Evolutionary conservation across 1,139 yeast species (phyloP), one percentile per base, ranked within the genome.

Genomic region (Debaryomyces coudertii): DNA sequence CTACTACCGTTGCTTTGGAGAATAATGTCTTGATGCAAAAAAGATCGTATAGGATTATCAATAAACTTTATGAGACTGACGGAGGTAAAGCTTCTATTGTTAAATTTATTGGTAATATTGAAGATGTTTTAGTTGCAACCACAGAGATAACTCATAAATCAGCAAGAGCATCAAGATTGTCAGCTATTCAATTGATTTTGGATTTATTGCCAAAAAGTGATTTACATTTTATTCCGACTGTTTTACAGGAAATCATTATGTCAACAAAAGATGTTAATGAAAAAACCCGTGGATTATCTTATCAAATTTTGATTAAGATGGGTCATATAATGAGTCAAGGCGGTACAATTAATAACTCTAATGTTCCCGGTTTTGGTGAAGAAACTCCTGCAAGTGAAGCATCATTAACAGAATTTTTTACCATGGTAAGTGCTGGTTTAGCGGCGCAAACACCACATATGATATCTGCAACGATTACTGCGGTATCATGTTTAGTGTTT

Each of bases 401-500:
- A 7, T 76, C 82, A 14, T 75, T 93, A 50, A 79, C 83, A 39
- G 97, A 90, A 66, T 90, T 76, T 62, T 89, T 93, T 71, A 90
- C 95, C 28, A 90, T 93, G 87, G 87, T 93, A 20, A 83, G 95
- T 66, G 99, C 97, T 39, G 99, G 99, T 69, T 77, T 95, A 55
- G 97, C 95, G 30, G 97, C 97, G 45, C 85, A 87, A 56, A 80
- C 95, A 35, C 93, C 95, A 27, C 96, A 92, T 66, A 92, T 92
- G 97, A 87, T 93, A 40, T 88, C 97, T 58, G 97, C 98, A 14
- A 86, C 98, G 12, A 84, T 95, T 54, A 90, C 97, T 7, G 96
- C 97, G 0, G 76, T 93, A 46, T 85, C 96, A 36, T 85, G 97
- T 61, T 73, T 92, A 44, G 78, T 93, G 37, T 93, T 83, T 65